Evolutionary conservation across 257 asterid genomes (phyloP).

Genomic region (Solanum ahanhuiri): DNA sequence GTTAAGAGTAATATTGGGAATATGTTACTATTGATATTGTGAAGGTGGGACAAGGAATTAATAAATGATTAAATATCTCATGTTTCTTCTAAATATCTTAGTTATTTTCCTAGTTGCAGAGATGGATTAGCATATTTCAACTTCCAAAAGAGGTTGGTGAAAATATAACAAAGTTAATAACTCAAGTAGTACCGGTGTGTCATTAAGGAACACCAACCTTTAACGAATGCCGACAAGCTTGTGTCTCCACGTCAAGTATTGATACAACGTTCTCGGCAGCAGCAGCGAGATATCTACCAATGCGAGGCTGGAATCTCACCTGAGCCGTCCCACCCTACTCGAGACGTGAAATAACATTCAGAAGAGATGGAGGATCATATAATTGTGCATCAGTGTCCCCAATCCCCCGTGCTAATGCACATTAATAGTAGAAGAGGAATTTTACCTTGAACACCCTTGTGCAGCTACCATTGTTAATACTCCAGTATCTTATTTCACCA

Average conservation of each 20-base stretch:
- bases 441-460: conserved; percentile 67
- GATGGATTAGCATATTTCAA: background rate
- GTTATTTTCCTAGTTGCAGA: background rate
- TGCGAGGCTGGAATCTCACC: conserved; percentile 93
- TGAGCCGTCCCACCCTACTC: conserved; percentile 76
- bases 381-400: background rate
- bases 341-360: conserved; percentile 8
- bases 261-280: conserved; percentile 90
- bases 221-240: conserved; percentile 62
- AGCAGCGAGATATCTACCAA: conserved; percentile 88
- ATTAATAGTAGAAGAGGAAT: background rate
- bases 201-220: conserved; percentile 37
- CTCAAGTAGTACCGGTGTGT: background rate
- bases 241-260: conserved; percentile 74
- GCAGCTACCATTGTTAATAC: conserved; percentile 64
- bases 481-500: conserved; percentile 94
- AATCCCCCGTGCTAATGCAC: background rate
- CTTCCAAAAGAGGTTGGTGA: background rate
- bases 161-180: background rate
- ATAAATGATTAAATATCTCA: background rate
- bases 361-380: background rate
- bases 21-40: background rate
- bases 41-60: background rate
- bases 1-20: background rate
- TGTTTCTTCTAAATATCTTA: background rate